A percentile compares a stretch with the other conserved stretches of the same genome.
These are phyloP conservation scores for Colletotrichum lini DNA, from an alignment of 2,329 filamentous ascomycete genomes.

Conservation along the genomic window DNA sequence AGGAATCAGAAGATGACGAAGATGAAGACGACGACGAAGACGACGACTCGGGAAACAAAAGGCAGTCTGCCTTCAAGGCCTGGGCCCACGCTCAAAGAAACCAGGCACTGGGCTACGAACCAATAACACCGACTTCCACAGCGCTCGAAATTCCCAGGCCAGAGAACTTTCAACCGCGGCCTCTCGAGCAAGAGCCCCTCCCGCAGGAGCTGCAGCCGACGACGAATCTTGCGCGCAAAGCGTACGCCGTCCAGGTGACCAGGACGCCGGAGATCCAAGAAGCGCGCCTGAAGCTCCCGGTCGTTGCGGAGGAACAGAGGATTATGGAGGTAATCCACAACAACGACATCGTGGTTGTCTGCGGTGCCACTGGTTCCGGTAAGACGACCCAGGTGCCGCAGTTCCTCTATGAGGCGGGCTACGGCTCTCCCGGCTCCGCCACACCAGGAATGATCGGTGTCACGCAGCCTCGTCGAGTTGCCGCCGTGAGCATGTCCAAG, in stretches of 20 bases:
- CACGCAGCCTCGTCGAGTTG: conserved; percentile 94
- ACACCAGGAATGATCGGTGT: conserved; percentile 95
- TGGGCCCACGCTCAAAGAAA: conserved; percentile 94
- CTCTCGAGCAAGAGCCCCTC: conserved; percentile 78
- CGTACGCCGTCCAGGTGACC: conserved; percentile 80
- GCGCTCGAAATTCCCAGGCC: conserved; percentile 68
- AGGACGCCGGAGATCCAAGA: conserved; percentile 82
- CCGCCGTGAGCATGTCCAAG: conserved; percentile 96
- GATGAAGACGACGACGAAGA: conserved; percentile 50
- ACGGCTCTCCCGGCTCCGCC: conserved; percentile 82
- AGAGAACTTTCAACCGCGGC: conserved; percentile 76
- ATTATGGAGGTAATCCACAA: conserved; percentile 99
- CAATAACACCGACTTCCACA: conserved; percentile 59
- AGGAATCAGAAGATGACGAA: conserved; percentile 48
- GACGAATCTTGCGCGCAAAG: conserved; percentile 75
- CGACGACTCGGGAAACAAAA: conserved; percentile 51
- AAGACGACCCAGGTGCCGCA: conserved; percentile 99
- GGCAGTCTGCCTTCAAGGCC: conserved; percentile 84
- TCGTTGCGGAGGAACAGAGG: conserved; percentile 95
- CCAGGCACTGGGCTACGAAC: conserved; percentile 79
- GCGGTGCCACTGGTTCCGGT: conserved; percentile 94
- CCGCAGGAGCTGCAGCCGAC: conserved; percentile 76
- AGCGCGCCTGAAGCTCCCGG: conserved; percentile 83
- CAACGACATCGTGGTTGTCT: conserved; percentile 90
- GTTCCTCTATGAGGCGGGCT: conserved; percentile 94